phyloP scores from a whole-genome alignment of 371 early-diverging fungal genomes.

The Neoconidiobolus thromboides region DNA sequence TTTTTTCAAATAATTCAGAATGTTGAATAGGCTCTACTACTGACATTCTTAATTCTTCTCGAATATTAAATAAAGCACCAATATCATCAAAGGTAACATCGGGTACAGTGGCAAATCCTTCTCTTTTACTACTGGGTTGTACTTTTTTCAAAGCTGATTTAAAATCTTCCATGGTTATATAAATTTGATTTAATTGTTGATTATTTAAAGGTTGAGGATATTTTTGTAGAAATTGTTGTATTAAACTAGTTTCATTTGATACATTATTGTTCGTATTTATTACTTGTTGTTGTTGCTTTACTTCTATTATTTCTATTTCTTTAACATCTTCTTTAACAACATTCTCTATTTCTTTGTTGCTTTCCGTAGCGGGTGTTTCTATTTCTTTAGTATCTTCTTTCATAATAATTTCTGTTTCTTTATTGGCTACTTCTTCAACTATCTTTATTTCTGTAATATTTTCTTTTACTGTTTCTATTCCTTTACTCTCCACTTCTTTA shows the following conservation, averaged over 20 bases:
- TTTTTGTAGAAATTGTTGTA: constrained; percentile 44
- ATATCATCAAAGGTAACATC: constrained; percentile 92
- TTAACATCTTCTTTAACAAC: neutral
- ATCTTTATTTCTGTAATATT: too few species aligned
- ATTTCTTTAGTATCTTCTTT: too few species aligned
- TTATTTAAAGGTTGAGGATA: constrained; percentile 54
- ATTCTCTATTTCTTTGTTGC: neutral
- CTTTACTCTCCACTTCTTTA: constrained; percentile 12
- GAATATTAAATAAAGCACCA: constrained; percentile 71
- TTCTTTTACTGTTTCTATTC: too few species aligned
- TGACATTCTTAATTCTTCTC: constrained; percentile 88
- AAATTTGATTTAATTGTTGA: constrained; percentile 67
- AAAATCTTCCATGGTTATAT: constrained; percentile 80
- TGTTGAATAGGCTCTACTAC: constrained; percentile 92
- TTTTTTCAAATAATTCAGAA: constrained; percentile 75
- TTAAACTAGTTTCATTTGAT: constrained; percentile 34
- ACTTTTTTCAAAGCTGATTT: constrained; percentile 73
- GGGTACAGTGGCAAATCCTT: constrained; percentile 96
- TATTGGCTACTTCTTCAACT: too few species aligned
- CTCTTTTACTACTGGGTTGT: constrained; percentile 93
- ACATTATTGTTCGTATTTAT: too few species aligned
- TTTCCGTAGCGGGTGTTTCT: too few species aligned
- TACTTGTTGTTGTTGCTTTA: too few species aligned
- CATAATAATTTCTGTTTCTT: too few species aligned
- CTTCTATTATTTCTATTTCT: constrained; percentile 10